phyloP scores from a whole-genome alignment of 345 rosid species.

The Salix viminalis region DNA sequence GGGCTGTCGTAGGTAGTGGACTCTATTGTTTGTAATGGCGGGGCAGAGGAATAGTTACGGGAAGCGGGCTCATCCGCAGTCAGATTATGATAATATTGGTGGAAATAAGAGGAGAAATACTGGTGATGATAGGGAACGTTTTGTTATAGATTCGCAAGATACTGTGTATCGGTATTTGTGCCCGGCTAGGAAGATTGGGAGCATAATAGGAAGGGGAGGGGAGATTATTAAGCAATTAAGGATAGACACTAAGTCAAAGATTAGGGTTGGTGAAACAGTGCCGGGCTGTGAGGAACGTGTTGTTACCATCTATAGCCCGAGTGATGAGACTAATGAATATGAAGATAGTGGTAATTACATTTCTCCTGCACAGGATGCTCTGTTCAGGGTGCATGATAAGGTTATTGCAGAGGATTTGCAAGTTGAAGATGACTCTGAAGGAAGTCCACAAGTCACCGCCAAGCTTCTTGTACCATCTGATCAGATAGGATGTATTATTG shows the following conservation, averaged over 20 bases:
- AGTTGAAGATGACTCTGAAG: conserved; percentile 58
- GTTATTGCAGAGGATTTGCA: conserved; percentile 64
- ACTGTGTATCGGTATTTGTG: conserved; percentile 83
- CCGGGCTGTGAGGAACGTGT: conserved; percentile 86
- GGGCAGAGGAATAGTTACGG: conserved; percentile 79
- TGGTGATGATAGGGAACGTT: conserved; percentile 66
- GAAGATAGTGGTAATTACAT: conserved; percentile 54
- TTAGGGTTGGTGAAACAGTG: conserved; percentile 75
- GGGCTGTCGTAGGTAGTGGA: background rate
- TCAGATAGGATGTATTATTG: conserved; percentile 95
- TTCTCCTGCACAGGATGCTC: conserved; percentile 89
- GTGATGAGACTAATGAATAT: conserved; percentile 71
- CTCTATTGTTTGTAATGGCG: conserved; percentile 34
- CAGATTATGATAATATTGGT: conserved; percentile 56
- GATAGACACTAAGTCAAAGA: conserved; percentile 74
- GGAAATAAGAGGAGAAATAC: conserved; percentile 64
- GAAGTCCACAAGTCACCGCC: conserved; percentile 56
- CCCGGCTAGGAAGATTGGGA: conserved; percentile 81
- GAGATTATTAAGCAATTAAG: conserved; percentile 91
- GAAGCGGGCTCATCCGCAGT: conserved; percentile 69
- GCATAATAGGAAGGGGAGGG: conserved; percentile 92
- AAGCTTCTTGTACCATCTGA: conserved; percentile 91
- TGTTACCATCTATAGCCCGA: conserved; percentile 79
- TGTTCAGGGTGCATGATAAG: conserved; percentile 80
- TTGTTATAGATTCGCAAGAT: conserved; percentile 58